Evolutionary conservation across 495 filamentous ascomycete genomes (phyloP).

Genomic region (Glarea lozoyensis): DNA sequence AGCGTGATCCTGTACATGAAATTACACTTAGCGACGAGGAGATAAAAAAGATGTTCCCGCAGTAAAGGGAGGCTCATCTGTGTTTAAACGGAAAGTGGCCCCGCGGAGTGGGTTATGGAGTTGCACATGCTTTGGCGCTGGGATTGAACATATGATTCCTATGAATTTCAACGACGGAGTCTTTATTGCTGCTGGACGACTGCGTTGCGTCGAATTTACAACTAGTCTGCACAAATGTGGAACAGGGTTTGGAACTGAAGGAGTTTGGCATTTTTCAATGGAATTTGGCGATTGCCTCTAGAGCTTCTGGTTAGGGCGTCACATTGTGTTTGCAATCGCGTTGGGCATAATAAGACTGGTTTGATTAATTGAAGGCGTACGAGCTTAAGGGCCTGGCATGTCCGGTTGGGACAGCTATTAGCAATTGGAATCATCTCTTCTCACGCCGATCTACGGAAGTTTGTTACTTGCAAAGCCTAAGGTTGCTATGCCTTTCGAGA

Average conservation of each 20-base stretch:
- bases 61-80: conserved; percentile 25
- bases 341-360: too few relatives aligned
- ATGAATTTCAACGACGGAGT: conserved; percentile 14
- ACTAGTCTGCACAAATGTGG: conserved; percentile 14
- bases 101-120: conserved; percentile 10
- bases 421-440: background rate
- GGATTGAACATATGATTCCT: conserved; percentile 21
- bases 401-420: background rate
- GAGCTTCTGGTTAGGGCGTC: too few relatives aligned
- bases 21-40: conserved; percentile 58
- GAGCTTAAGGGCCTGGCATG: background rate
- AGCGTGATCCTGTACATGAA: conserved; percentile 58
- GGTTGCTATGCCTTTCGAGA: too few relatives aligned
- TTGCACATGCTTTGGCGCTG: conserved; percentile 11
- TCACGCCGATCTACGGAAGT: too few relatives aligned
- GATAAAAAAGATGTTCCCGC: conserved; percentile 45
- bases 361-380: background rate
- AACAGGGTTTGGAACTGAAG: background rate
- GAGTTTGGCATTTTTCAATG: too few relatives aligned
- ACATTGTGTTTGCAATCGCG: too few relatives aligned
- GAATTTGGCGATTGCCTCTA: too few relatives aligned
- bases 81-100: conserved; percentile 7
- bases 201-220: conserved; percentile 5
- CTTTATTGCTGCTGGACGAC: conserved; percentile 3
- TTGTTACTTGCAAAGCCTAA: too few relatives aligned